phyloP scores from a whole-genome alignment of 2,329 filamentous ascomycete genomes.

The Balansia obtecta region DNA sequence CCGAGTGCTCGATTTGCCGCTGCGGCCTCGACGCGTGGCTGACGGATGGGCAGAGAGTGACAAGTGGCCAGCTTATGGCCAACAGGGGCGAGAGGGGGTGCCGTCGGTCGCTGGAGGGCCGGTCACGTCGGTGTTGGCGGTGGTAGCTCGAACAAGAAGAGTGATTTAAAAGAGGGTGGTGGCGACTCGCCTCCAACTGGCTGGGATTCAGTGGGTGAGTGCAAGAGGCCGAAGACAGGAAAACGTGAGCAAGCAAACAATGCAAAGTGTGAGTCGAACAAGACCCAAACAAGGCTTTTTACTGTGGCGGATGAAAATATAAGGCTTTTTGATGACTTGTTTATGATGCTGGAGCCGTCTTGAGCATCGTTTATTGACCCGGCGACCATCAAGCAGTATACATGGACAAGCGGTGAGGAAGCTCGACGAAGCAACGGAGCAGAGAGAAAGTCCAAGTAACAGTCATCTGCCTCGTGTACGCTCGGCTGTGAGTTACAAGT shows the following conservation, averaged over 20 bases:
- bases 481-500: neutral
- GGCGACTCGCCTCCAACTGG: constrained; percentile 1
- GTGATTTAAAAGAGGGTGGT: constrained; percentile 1
- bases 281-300: neutral
- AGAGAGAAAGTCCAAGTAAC: neutral
- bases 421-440: neutral
- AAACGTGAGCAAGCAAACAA: neutral
- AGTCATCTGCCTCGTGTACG: neutral
- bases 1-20: constrained; percentile 1
- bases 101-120: neutral
- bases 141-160: neutral
- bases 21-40: constrained; percentile 1
- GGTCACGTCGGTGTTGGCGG: neutral
- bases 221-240: neutral
- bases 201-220: neutral
- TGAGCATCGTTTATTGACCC: constrained; percentile 3
- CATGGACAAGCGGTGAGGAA: constrained; percentile 5
- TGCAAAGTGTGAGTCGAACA: neutral
- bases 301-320: neutral
- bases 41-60: constrained; percentile 1
- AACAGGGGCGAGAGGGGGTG: neutral
- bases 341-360: constrained; percentile 1
- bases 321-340: neutral
- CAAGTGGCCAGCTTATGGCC: neutral
- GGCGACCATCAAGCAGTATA: constrained; percentile 1